A percentile compares a stretch with the other conserved stretches of the same genome.
Evolutionary conservation across 2,329 filamentous ascomycete species (phyloP).

Genomic region (Pestalotiopsis sp.): DNA sequence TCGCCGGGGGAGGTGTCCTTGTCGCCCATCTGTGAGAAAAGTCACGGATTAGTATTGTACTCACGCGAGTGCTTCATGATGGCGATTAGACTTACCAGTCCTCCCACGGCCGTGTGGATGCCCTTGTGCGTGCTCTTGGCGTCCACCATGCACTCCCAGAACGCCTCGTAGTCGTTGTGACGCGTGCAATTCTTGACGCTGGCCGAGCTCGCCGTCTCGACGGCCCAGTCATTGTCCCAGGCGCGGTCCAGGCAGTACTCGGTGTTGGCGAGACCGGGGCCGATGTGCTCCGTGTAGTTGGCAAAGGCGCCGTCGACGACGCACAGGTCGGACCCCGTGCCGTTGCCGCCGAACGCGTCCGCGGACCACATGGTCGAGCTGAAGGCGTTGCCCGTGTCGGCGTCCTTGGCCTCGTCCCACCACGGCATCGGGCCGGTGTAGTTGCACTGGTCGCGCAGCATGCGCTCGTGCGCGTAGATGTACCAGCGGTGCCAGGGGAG

Average conservation of each 20-base stretch:
- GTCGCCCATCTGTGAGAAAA: background rate
- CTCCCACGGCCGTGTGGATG: slow-evolving; percentile 5
- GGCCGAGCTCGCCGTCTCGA: background rate
- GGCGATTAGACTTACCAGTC: background rate
- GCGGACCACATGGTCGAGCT: slow-evolving; percentile 29
- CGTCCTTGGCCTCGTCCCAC: slow-evolving; percentile 7
- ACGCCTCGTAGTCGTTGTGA: background rate
- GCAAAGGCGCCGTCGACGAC: slow-evolving; percentile 37
- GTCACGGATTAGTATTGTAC: background rate
- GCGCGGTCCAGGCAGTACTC: slow-evolving; percentile 28
- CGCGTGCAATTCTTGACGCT: background rate
- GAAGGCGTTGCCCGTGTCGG: slow-evolving; percentile 30
- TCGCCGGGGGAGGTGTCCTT: slow-evolving; percentile 4
- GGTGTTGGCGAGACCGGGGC: slow-evolving; percentile 22
- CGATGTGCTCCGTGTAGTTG: slow-evolving; percentile 34
- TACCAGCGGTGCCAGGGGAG: slow-evolving; percentile 13
- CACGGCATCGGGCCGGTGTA: slow-evolving; percentile 8
- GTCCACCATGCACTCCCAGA: background rate
- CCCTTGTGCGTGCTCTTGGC: background rate
- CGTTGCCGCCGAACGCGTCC: slow-evolving; percentile 36
- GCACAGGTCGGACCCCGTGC: slow-evolving; percentile 27
- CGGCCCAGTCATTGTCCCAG: slow-evolving; percentile 1
- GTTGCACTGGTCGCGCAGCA: slow-evolving; percentile 12
- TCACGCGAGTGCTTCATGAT: background rate
- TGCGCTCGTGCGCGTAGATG: slow-evolving; percentile 6